Conservation (phyloP, 441 rosid genomes). For the Pelargonium fulgidum region DNA sequence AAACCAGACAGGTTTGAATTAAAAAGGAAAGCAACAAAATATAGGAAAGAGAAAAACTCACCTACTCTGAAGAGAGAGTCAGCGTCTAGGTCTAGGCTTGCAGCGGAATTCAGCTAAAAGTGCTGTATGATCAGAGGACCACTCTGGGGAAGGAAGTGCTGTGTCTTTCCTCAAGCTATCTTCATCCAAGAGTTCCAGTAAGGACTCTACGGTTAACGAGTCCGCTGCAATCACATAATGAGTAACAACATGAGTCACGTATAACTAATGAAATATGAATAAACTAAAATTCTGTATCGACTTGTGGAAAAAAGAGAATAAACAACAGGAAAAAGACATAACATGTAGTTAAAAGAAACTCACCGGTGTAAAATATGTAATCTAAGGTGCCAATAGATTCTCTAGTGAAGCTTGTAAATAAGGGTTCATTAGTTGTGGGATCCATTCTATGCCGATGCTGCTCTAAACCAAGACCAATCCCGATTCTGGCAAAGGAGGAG, state of each 20-base stretch:
- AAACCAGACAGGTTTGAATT: background rate
- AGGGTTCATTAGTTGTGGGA: constrained; percentile 76
- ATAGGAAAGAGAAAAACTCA: background rate
- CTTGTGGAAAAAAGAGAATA: background rate
- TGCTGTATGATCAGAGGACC: constrained; percentile 99
- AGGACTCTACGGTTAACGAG: constrained; percentile 81
- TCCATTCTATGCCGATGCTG: constrained; percentile 88
- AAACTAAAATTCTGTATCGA: too few species aligned
- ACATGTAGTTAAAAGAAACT: background rate
- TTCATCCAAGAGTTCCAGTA: constrained; percentile 92
- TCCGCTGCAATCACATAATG: constrained; percentile 54
- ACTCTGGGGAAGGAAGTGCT: constrained; percentile 98
- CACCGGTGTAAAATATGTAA: constrained; percentile 98
- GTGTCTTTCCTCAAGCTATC: constrained; percentile 98
- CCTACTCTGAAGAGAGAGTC: constrained; percentile 32
- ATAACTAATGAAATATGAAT: too few species aligned
- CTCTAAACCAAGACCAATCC: constrained; percentile 54
- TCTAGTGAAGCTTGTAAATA: constrained; percentile 87
- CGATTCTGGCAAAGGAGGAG: constrained; percentile 71
- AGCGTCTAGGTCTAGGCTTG: constrained; percentile 87
- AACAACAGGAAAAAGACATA: background rate
- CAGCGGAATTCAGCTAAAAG: constrained; percentile 97
- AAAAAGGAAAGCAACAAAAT: constrained; percentile 7
- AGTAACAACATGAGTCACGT: background rate
- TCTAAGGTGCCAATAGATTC: constrained; percentile 96